Conservation (phyloP, 169 alveolate species). For the Perkinsus marinus region DNA sequence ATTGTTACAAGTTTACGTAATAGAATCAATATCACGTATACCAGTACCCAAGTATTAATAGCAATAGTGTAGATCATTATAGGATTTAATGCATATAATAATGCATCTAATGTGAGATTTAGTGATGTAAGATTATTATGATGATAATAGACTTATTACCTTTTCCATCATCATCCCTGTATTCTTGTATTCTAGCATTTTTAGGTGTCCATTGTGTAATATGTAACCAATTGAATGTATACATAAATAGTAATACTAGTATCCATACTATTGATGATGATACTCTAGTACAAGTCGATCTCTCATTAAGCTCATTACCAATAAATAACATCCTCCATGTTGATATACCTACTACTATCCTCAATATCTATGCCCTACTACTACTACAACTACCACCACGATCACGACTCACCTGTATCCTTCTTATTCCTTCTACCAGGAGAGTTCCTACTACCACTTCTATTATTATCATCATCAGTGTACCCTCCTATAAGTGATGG, state of each 20-base stretch:
- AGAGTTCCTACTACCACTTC: neutral
- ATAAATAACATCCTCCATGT: neutral
- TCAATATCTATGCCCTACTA: neutral
- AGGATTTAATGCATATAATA: neutral
- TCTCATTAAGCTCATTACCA: neutral
- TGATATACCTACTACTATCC: neutral
- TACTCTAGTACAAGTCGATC: neutral
- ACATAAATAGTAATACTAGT: neutral
- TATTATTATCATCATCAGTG: neutral
- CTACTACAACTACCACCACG: no score
- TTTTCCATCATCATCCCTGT: neutral
- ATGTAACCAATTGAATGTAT: neutral
- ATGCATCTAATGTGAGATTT: no score
- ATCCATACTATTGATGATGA: neutral
- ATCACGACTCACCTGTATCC: no score
- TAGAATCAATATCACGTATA: no score
- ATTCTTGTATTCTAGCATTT: neutral
- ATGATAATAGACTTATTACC: neutral
- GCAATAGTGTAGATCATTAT: neutral
- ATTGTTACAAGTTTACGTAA: neutral
- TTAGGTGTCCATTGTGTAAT: neutral
- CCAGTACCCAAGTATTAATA: no score
- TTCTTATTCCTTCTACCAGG: neutral
- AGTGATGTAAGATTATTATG: no score
- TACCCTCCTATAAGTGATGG: no score